A percentile compares a stretch with the other conserved stretches of the same genome.
Evolutionary conservation across 352 stramenopile species (phyloP).

Genomic region (Globisporangium yorkense): DNA sequence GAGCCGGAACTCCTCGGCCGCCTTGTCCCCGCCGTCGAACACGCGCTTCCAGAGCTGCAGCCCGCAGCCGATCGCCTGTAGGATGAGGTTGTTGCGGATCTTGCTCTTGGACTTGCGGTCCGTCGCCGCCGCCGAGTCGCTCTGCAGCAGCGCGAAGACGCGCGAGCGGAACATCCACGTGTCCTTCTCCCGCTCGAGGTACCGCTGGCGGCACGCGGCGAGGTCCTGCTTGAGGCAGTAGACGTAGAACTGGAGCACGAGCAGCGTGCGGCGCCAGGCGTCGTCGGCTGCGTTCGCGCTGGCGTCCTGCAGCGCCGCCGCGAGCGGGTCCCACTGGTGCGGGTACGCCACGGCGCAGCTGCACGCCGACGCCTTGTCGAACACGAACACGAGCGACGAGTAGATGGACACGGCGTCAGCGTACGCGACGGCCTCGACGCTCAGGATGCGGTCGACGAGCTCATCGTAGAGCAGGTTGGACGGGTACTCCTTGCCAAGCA

Average conservation of each 20-base stretch:
- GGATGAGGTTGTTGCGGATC: constrained; percentile 65
- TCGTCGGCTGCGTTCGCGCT: constrained; percentile 40
- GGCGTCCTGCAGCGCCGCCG: constrained; percentile 52
- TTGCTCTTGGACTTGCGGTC: constrained; percentile 32
- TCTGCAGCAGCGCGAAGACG: constrained; percentile 53
- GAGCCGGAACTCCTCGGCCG: constrained; percentile 20
- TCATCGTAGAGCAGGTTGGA: constrained; percentile 76
- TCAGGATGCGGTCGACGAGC: constrained; percentile 77
- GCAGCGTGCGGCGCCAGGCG: constrained; percentile 54
- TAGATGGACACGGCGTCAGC: constrained; percentile 71
- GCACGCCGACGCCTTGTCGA: constrained; percentile 63
- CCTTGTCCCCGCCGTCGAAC: constrained; percentile 33
- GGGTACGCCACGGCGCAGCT: constrained; percentile 59
- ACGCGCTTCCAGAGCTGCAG: constrained; percentile 65
- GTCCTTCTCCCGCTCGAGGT: constrained; percentile 34
- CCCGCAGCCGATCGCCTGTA: constrained; percentile 43
- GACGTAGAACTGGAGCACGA: constrained; percentile 78
- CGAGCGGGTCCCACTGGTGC: constrained; percentile 62
- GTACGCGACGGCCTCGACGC: constrained; percentile 61
- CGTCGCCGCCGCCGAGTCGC: constrained; percentile 17
- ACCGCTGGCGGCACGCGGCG: constrained; percentile 40
- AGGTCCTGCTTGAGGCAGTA: constrained; percentile 79
- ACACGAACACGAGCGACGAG: constrained; percentile 75
- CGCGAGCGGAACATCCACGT: constrained; percentile 59
- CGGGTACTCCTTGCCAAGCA: constrained; percentile 78